Evolutionary conservation across 1,284 basidiomycete genomes (phyloP).

Genomic region (Serendipita sp.): DNA sequence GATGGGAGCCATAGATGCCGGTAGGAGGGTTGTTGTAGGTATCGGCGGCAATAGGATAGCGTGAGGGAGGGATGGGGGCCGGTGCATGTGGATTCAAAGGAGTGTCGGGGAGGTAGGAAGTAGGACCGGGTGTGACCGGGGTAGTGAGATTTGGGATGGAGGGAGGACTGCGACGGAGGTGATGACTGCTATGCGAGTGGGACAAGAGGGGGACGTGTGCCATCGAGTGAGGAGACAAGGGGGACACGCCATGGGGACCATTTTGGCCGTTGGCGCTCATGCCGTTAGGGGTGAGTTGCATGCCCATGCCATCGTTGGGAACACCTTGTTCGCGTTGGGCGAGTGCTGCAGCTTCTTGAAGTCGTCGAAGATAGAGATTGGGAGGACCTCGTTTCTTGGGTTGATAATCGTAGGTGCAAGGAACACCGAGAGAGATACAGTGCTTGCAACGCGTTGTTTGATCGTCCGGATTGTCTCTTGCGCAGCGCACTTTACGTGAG

Average conservation of each 20-base stretch:
- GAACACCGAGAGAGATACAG: constrained; percentile 65
- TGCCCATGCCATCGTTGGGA: constrained; percentile 4
- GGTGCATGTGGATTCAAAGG: constrained; percentile 21
- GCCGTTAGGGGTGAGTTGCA: constrained; percentile 2
- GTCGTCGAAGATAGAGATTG: constrained; percentile 68
- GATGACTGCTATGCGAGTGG: constrained; percentile 33
- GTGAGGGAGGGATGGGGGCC: constrained; percentile 41
- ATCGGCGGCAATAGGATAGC: constrained; percentile 57
- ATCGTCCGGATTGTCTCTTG: constrained; percentile 61
- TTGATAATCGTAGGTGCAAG: constrained; percentile 81
- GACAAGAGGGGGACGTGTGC: constrained; percentile 30
- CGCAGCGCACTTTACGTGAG: constrained; percentile 69
- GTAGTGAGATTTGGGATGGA: constrained; percentile 19
- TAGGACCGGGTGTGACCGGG: constrained; percentile 32
- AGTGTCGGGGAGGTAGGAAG: constrained; percentile 35
- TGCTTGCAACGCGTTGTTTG: constrained; percentile 66
- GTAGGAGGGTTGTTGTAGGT: constrained; percentile 30
- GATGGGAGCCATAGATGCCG: not conserved
- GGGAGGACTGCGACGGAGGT: not conserved
- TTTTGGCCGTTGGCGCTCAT: not conserved
- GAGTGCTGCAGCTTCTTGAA: constrained; percentile 52
- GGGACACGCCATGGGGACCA: not conserved
- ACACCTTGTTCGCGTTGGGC: constrained; percentile 22
- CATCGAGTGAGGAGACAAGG: constrained; percentile 18
- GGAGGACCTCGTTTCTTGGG: constrained; percentile 84